Base-by-base conservation (phyloP, 2,329 filamentous ascomycete species). In the Aurifilum marmelostoma region DNA sequence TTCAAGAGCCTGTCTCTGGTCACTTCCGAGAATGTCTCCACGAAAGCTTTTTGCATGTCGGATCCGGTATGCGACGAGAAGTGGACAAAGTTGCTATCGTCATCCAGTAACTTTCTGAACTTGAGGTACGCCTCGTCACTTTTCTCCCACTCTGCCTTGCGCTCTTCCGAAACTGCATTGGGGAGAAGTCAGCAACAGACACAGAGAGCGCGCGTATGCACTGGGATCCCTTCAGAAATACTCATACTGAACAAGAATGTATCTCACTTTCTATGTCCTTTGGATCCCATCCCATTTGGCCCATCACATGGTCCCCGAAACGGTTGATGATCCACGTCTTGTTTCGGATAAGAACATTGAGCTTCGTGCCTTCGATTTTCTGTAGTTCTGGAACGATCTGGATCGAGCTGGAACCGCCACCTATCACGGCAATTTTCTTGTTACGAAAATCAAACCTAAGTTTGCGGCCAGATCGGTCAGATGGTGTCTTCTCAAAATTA, bases 21-120 rank as follows among this genome's bases (percentile, higher is more conserved):
- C 5, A 56, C 77, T 75, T 58, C 77, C 64, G 56, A 72, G 74
- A 79, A 82, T 81, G 39, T 74, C 73, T 6, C 70, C 71, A 18
- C 71, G 63, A 67, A 79, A 78, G 16, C 43, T 72, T 65, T 68
- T 66, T 82, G 77, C 72, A 78, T 73, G 0, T 71, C 73, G 0
- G 77, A 78, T 9, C 72, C 77, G 59, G 72, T 72, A 18, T 79
- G 70, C 2, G 78, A 34, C 12, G 63, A 58, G 34, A 34, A 59
- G 34, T 65, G 52, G 32, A 41, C 63, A 18, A 43, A 58, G 34
- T 65, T 65, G 29, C 34, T 34, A 14, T 65, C 63, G 24, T 65
- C 63, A 14, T 65, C 63, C 24, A 65, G 21, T 24, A 39, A 8
- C 47, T 65, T 65, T 4, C 59, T 43, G 37, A 70, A 67, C 29